Evolutionary conservation across 805 yeast genomes (phyloP), one percentile per base, ranked within the genome.

Genomic region (Monosporozyma servazzii): DNA sequence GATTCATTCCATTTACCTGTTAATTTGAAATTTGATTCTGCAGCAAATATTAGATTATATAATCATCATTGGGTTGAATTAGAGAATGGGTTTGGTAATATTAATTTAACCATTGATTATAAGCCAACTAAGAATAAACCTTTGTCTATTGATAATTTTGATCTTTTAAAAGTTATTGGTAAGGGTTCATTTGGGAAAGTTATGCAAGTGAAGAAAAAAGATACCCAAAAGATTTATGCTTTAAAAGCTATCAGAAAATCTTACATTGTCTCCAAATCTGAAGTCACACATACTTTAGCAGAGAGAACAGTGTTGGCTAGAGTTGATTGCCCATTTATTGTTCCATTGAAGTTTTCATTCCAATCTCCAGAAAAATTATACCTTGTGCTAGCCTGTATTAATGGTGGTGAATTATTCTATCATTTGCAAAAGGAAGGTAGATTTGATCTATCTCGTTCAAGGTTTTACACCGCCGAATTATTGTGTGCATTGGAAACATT

Each of bases 151-250:
- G 96, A 89, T 52, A 96, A 91, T 64, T 91, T 93, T 70, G 96
- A 89, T 61, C 72, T 93, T 49, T 76, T 93, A 58, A 93, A 93
- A 69, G 99, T 93, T 21, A 88, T 93, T 51, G 99, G 99, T 37
- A 93, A 93, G 67, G 99, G 99, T 7, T 89, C 97, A 9, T 93
- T 93, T 67, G 99, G 99, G 49, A 93, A 93, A 70, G 99, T 93
- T 50, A 93, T 93, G 98, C 99, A 93, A 70, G 99, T 93, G 42
- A 82, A 89, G 56, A 93, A 93, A 71, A 88, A 87, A 60, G 99
- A 93, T 68, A 93, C 99, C 2, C 85, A 85, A 57, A 95, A 91
- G 66, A 83, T 93, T 23, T 93, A 93, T 68, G 99, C 99, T 1
- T 74, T 93, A 64, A 93, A 93, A 69, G 89, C 97, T 0, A 81